Conservation (phyloP, 495 filamentous ascomycete species). For the Aspergillus hancockii region DNA sequence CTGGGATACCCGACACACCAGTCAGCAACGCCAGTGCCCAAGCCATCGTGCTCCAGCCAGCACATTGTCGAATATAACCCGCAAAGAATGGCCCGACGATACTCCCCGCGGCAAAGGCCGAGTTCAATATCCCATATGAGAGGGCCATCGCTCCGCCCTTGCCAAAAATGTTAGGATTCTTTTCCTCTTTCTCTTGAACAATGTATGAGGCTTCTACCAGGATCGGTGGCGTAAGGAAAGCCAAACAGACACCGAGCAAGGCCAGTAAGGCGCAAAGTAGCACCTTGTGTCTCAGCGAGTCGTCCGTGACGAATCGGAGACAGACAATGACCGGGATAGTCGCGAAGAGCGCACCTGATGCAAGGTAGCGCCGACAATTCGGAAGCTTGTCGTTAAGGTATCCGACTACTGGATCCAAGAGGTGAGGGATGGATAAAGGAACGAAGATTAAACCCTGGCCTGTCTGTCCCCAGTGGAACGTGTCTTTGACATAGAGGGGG, state of each 20-base stretch:
- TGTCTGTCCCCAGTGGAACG: constrained; percentile 67
- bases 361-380: constrained; percentile 61
- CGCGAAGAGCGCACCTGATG: constrained; percentile 61
- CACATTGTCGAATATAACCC: constrained; percentile 54
- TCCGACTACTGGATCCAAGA: constrained; percentile 66
- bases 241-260: constrained; percentile 58
- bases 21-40: constrained; percentile 31
- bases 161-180: constrained; percentile 51
- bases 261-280: constrained; percentile 70
- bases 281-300: constrained; percentile 62
- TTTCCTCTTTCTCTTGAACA: constrained; percentile 56
- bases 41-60: constrained; percentile 59
- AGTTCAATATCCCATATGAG: constrained; percentile 57
- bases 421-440: constrained; percentile 63
- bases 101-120: constrained; percentile 57
- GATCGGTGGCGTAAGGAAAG: constrained; percentile 60
- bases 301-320: constrained; percentile 65
- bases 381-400: constrained; percentile 61
- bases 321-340: constrained; percentile 61
- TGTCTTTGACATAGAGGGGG: constrained; percentile 64
- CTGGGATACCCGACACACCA: constrained; percentile 27
- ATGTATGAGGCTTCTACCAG: constrained; percentile 70
- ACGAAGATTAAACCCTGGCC: constrained; percentile 79
- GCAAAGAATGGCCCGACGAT: constrained; percentile 60
- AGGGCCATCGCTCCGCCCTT: constrained; percentile 57